Base-by-base conservation (phyloP, 2,329 filamentous ascomycete species). In the Elsinoe necatrix region DNA sequence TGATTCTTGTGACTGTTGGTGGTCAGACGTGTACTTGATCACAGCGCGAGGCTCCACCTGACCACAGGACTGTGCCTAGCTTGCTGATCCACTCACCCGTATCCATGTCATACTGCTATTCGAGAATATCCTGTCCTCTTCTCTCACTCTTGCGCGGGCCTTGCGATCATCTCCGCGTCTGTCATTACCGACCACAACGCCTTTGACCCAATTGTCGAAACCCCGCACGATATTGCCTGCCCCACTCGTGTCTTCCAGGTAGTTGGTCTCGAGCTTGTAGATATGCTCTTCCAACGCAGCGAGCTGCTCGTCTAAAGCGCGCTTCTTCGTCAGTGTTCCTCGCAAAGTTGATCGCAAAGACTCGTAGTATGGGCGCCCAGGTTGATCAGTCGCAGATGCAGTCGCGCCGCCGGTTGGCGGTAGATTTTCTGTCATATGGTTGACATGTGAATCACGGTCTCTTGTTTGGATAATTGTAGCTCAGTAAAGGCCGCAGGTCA, bases 161-260 rank as follows among this genome's bases (percentile, higher is more conserved):
- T 86, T 69, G 84, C 84, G 68, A 84, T 80, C 66, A 82, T 67
- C 59, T 63, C 66, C 34, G 66, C 71, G 57, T 25, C 71, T 72
- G 55, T 63, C 63, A 23, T 68, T 65, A 4, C 70, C 67, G 2
- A 73, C 77, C 62, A 82, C 77, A 9, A 83, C 78, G 3, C 79
- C 91, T 72, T 98, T 98, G 77, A 95, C 95, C 74, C 97, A 98
- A 69, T 90, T 95, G 71, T 98, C 93, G 71, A 98, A 98, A 20
- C 93, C 93, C 50, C 88, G 90, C 69, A 98, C 92, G 68, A 98
- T 97, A 74, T 98, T 98, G 43, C 93, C 93, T 18, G 81, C 81
- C 64, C 79, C 83, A 12, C 84, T 85, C 3, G 90, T 95, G 66
- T 89, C 89, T 70, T 97, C 92, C 54, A 98, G 83, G 70, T 98